Base-by-base conservation (phyloP, 2,329 filamentous ascomycete genomes). In the Ascochyta fabae region DNA sequence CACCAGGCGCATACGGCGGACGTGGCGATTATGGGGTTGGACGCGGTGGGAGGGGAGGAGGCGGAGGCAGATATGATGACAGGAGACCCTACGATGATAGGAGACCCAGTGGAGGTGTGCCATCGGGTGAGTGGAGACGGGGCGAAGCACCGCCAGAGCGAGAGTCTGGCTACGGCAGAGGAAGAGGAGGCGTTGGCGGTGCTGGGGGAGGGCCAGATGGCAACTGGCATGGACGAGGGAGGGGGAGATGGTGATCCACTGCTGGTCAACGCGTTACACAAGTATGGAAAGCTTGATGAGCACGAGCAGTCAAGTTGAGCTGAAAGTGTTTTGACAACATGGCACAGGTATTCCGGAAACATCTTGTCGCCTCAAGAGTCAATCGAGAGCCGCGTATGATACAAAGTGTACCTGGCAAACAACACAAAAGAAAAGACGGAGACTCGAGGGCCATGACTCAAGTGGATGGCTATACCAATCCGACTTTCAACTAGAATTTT, bases 91-190 rank as follows among this genome's bases (percentile, higher is more conserved):
- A 57, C 19, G 65, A 68, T 9, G 64, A 68, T 16, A 73, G 79
- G 47, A 61, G 77, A 78, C 68, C 73, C 73, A 38, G 78, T 73
- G 53, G 71, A 68, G 77, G 73, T 68, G 64, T 82, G 4, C 82
- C 85, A 0, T 74, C 74, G 39, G 87, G 87, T 1, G 87, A 89
- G 66, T 90, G 87, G 87, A 82, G 85, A 60, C 82, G 87, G 62
- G 88, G 88, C 0, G 87, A 89, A 68, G 80, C 79, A 50, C 68
- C 88, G 45, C 87, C 87, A 2, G 82, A 86, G 22, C 56, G 68
- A 33, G 79, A 78, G 31, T 42, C 53, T 6, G 60, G 63, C 8
- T 65, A 61, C 43, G 66, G 68, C 31, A 58, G 67, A 44, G 64
- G 69, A 43, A 62, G 71, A 48, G 77, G 78, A 53, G 74, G 75